phyloP scores from a whole-genome alignment of 495 filamentous ascomycete genomes.

The Chaetomium fimeti region DNA sequence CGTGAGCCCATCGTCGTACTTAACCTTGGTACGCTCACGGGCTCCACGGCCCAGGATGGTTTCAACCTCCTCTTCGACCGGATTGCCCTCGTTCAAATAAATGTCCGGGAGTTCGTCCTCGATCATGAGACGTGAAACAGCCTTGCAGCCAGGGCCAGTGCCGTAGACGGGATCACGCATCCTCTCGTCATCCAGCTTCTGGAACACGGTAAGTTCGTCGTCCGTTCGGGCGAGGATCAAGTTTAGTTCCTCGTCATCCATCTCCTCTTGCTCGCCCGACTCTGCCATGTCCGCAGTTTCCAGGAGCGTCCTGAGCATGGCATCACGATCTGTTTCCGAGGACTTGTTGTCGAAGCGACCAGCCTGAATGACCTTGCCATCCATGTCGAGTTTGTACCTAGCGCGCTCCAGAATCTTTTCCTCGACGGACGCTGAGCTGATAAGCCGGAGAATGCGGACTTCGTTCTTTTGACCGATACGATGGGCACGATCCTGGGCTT shows the following conservation, averaged over 20 bases:
- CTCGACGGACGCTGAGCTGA: constrained; percentile 94
- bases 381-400: constrained; percentile 97
- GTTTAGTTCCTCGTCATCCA: constrained; percentile 97
- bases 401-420: constrained; percentile 98
- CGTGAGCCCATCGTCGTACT: constrained; percentile 95
- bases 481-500: constrained; percentile 98
- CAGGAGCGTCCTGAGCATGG: constrained; percentile 84
- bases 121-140: constrained; percentile 73
- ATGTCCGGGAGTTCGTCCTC: constrained; percentile 91
- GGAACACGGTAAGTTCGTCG: constrained; percentile 66
- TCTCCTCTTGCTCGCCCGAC: constrained; percentile 78
- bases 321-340: constrained; percentile 95
- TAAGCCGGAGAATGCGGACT: constrained; percentile 90
- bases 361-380: constrained; percentile 98
- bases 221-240: constrained; percentile 78
- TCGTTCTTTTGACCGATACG: constrained; percentile 99
- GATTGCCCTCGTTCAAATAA: constrained; percentile 82
- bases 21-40: constrained; percentile 86
- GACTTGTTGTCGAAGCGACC: constrained; percentile 99
- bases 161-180: constrained; percentile 65
- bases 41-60: constrained; percentile 82
- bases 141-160: constrained; percentile 56
- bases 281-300: constrained; percentile 90
- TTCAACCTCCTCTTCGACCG: constrained; percentile 74
- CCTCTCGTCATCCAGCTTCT: constrained; percentile 75